Evolutionary conservation across 495 filamentous ascomycete species (phyloP).

Genomic region (Podospora bellae-mahoneyi): DNA sequence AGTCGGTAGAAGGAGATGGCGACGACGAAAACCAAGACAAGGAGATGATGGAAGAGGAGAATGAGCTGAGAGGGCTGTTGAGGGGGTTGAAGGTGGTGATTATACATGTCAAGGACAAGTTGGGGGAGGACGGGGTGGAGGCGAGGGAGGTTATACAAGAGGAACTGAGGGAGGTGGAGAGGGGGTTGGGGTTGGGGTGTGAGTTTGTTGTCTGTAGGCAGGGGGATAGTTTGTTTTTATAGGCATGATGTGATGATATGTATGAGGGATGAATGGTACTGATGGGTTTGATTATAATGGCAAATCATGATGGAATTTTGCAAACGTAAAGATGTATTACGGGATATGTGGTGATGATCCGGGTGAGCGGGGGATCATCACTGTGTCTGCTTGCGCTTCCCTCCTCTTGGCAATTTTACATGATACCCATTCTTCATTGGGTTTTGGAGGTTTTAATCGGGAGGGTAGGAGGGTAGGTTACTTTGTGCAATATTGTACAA

Average conservation of each 20-base stretch:
- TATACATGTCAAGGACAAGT: constrained; percentile 77
- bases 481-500: no score
- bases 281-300: no score
- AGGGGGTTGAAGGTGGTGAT: constrained; percentile 63
- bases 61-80: constrained; percentile 24
- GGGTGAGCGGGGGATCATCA: no score
- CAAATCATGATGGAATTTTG: no score
- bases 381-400: no score
- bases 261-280: no score
- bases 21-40: neutral
- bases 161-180: constrained; percentile 61
- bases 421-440: neutral
- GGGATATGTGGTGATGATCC: no score
- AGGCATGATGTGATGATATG: no score
- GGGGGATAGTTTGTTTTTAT: constrained; percentile 41
- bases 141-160: constrained; percentile 63
- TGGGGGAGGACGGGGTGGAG: constrained; percentile 59
- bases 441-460: neutral
- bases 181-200: constrained; percentile 64
- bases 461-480: no score
- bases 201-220: constrained; percentile 66
- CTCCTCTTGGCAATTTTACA: no score
- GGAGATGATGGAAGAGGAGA: neutral
- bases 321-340: no score
- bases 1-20: no score